Conservation (phyloP, 2,329 filamentous ascomycete genomes). For the Aaosphaeria pasadenensis region DNA sequence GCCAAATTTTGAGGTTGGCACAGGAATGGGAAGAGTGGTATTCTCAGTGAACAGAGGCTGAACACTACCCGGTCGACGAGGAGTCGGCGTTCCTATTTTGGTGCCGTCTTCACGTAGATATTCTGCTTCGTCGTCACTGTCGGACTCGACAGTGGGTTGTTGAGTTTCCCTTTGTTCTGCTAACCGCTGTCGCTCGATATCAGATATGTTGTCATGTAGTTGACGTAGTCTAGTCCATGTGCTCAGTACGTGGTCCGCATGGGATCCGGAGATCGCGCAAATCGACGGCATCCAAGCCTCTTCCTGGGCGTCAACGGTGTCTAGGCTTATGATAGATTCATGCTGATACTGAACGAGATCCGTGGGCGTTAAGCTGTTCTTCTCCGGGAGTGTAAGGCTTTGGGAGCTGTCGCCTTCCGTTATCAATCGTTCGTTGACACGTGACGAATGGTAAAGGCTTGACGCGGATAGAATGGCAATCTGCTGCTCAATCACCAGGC, state of each 20-base stretch:
- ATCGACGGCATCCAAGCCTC: constrained; percentile 20
- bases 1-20: constrained; percentile 13
- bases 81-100: constrained; percentile 7
- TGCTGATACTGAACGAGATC: constrained; percentile 28
- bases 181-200: constrained; percentile 18
- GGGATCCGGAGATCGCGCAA: constrained; percentile 18
- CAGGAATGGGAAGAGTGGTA: constrained; percentile 16
- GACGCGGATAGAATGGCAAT: constrained; percentile 27
- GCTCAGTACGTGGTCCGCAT: constrained; percentile 24
- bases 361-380: constrained; percentile 9
- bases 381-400: constrained; percentile 15
- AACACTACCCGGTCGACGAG: constrained; percentile 15
- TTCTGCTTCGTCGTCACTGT: constrained; percentile 27
- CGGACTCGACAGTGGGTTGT: constrained; percentile 34
- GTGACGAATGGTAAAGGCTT: constrained; percentile 15
- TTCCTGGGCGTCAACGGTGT: constrained; percentile 16
- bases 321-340: constrained; percentile 19
- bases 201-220: constrained; percentile 24
- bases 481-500: constrained; percentile 39
- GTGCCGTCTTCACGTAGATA: constrained; percentile 4
- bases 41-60: constrained; percentile 30
- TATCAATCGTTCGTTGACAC: constrained; percentile 14
- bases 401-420: constrained; percentile 30
- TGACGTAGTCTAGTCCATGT: constrained; percentile 32
- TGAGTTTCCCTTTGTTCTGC: constrained; percentile 23